A percentile compares a stretch with the other conserved stretches of the same genome.
Evolutionary conservation across 2,329 filamentous ascomycete species (phyloP).

Genomic region (Ustilaginoidea virens): DNA sequence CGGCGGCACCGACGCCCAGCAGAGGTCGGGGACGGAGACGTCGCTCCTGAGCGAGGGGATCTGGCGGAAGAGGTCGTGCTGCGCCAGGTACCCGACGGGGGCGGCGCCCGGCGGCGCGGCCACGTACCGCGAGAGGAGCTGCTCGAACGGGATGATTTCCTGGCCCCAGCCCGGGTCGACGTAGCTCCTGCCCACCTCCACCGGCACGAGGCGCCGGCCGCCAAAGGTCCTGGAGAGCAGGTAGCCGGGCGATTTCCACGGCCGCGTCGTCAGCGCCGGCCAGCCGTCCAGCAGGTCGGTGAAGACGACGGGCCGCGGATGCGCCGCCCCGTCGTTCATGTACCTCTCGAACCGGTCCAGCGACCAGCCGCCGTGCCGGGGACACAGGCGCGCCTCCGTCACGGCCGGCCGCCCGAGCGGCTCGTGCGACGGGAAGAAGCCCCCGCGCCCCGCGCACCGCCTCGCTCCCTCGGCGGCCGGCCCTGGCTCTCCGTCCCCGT

Average conservation of each 20-base stretch:
- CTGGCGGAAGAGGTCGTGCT: slow-evolving; percentile 76
- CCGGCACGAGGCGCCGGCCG: slow-evolving; percentile 66
- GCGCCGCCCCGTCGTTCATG: slow-evolving; percentile 29
- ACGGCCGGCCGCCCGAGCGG: slow-evolving; percentile 14
- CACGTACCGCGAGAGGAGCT: slow-evolving; percentile 54
- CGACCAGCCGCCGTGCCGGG: slow-evolving; percentile 24
- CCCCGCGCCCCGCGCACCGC: background rate
- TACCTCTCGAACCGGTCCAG: slow-evolving; percentile 47
- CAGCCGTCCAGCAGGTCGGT: slow-evolving; percentile 47
- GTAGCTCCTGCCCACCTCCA: slow-evolving; percentile 78
- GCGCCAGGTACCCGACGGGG: slow-evolving; percentile 66
- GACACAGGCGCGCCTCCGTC: slow-evolving; percentile 10
- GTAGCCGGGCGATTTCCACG: slow-evolving; percentile 63
- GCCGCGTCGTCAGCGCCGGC: slow-evolving; percentile 54
- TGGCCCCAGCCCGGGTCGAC: slow-evolving; percentile 78
- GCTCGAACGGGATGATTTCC: slow-evolving; percentile 56
- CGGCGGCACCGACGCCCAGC: slow-evolving; percentile 53
- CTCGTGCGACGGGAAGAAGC: slow-evolving; percentile 13
- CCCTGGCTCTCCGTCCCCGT: slow-evolving; percentile 1
- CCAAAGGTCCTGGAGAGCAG: slow-evolving; percentile 58
- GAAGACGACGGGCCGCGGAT: slow-evolving; percentile 52
- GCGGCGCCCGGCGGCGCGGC: slow-evolving; percentile 3
- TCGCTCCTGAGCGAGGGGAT: slow-evolving; percentile 64
- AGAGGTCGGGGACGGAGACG: slow-evolving; percentile 70
- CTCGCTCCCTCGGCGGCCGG: background rate